Base-by-base conservation (phyloP, 768 basidiomycete species). In the Trametopsis cervina region DNA sequence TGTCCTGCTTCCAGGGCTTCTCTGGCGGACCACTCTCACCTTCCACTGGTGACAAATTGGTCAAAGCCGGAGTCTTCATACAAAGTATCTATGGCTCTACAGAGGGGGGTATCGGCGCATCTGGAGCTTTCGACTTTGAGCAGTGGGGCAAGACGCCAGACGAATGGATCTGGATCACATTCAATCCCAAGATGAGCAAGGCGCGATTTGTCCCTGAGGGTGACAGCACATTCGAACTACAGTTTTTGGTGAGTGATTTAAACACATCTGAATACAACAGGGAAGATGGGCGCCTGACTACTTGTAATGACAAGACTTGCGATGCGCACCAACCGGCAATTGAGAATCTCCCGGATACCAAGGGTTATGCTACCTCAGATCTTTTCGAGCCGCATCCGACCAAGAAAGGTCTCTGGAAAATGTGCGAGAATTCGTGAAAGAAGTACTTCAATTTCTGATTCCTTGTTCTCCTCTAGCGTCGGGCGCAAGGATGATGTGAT, bases 401-500 rank as follows among this genome's bases (percentile, higher is more conserved):
- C 5, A 57, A 59, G 45, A 48, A 46, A 12, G 50, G 46, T 4
- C 40, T 59, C 15, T 59, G 56, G 55, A 65, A 54, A 40, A 56
- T 78, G 50, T 58, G 35, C 12, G 57, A 15, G 57, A 59, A 44
- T n/a, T n/a, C n/a, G n/a, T n/a, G n/a, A n/a, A n/a, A n/a, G n/a
- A n/a, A n/a, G n/a, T n/a, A n/a, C 61, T 64, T 47, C 60, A 58
- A 40, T 54, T 57, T n/a, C 56, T 57, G 50, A 54, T 58, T 45
- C 46, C n/a, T 17, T 4, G 25, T 40, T 1, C 51, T 10, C 57
- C 50, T 42, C 52, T 54, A 52, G 62, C 29, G 48, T 50, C 37
- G 71, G 69, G 10, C 56, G 70, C 12, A 54, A 52, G 18, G 72
- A 75, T 48, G 73, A 75, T 44, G 71, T 71, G 44, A 69, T 74